Conservation (phyloP, 1,139 yeast species). For the Geotrichum citri-aurantii region DNA sequence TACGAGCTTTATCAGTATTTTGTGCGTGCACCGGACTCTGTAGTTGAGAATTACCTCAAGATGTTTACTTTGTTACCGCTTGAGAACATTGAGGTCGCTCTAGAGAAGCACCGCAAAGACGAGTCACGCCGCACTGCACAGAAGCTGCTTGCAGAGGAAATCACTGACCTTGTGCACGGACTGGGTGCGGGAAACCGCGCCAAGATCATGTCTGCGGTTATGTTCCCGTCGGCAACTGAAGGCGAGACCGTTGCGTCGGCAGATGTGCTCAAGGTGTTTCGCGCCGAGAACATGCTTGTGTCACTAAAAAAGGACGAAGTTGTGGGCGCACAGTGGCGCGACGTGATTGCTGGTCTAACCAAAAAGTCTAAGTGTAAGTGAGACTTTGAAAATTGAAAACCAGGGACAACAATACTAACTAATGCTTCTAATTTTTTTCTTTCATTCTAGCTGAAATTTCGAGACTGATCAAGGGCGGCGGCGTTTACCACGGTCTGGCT, state of each 20-base stretch:
- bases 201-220: conserved; percentile 54
- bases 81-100: conserved; percentile 48
- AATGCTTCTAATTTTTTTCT: not conserved
- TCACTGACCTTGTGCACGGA: conserved; percentile 85
- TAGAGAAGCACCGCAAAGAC: conserved; percentile 48
- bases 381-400: conserved; percentile 16
- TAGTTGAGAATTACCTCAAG: conserved; percentile 61
- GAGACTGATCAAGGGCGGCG: conserved; percentile 62
- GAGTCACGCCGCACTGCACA: conserved; percentile 72
- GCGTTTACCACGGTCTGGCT: conserved; percentile 66
- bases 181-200: conserved; percentile 65
- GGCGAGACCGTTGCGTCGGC: conserved; percentile 37
- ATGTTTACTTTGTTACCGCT: conserved; percentile 75
- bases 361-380: conserved; percentile 42
- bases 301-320: conserved; percentile 39
- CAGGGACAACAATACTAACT: not conserved
- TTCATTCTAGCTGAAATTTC: conserved; percentile 45
- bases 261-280: conserved; percentile 51
- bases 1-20: conserved; percentile 83
- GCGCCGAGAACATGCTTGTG: conserved; percentile 53
- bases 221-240: conserved; percentile 45
- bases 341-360: conserved; percentile 36
- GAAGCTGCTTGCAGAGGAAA: conserved; percentile 69
- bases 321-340: conserved; percentile 35
- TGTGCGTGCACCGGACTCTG: conserved; percentile 72